Evolutionary conservation across 805 yeast species (phyloP), one percentile per base, ranked within the genome.

Genomic region (Scheffersomyces ergatensis): DNA sequence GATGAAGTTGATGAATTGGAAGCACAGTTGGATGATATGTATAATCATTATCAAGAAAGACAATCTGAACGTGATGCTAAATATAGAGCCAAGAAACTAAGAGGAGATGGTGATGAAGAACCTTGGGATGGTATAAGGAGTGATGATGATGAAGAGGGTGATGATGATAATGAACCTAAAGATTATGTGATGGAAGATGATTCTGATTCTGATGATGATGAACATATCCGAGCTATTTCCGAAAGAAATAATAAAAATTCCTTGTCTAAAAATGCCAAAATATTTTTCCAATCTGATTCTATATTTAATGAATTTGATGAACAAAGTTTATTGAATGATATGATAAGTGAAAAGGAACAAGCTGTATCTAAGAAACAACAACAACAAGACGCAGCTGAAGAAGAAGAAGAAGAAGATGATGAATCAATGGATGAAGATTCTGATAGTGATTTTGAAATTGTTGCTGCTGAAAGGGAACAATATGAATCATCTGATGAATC

Each of bases 21-120:
- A 55, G 80, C 77, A 8, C 86, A 89, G 65, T 73, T 93, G 43
- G 89, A 90, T 58, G 75, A 72, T 44, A 87, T 89, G 96, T 90
- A 90, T 57, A 67, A 71, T 37, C 70, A 76, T 30, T 89, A 78
- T 59, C 87, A 87, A 58, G 76, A 79, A 45, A 68, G 79, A 50
- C 77, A 72, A 57, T 72, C 85, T 23, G 89, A 85, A 58, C 76
- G 78, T 50, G 84, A 83, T 59, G 82, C 89, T 8, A 83, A 78
- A 36, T 74, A 72, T 52, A 74, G 78, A 50, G 89, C 92, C 18
- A 85, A 81, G 55, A 70, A 73, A 54, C 81, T 83, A 26, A 77
- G 93, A 63, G 90, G 88, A 27, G 89, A 82, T 49, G 85, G 71
- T 39, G 81, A 80, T 50, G 93, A 84, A 48, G 88, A 80, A 42